Evolutionary conservation across 2,329 filamentous ascomycete species (phyloP).

Genomic region (Aspergillus sp.): DNA sequence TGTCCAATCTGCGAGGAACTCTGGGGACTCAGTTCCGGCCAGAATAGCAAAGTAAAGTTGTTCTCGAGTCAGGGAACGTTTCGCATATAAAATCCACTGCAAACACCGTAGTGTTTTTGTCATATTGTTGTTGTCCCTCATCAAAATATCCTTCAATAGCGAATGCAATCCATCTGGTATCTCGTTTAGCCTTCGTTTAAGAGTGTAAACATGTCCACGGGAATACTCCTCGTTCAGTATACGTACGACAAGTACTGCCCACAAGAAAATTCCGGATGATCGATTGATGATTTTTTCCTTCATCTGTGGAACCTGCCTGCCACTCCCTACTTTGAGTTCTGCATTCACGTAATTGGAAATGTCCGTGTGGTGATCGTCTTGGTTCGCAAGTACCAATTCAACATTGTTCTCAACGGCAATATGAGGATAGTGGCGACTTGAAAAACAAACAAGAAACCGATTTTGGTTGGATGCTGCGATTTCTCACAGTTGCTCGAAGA

Average conservation of each 20-base stretch:
- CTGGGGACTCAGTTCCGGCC: neutral
- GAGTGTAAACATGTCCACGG: slow-evolving; percentile 25
- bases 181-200: slow-evolving; percentile 36
- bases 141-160: slow-evolving; percentile 46
- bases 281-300: slow-evolving; percentile 34
- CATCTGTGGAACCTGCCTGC: slow-evolving; percentile 24
- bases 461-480: slow-evolving; percentile 6
- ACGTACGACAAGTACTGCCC: slow-evolving; percentile 44
- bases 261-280: slow-evolving; percentile 47
- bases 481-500: slow-evolving; percentile 32
- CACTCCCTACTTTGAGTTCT: slow-evolving; percentile 27
- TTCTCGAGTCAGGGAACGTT: neutral
- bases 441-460: slow-evolving; percentile 34
- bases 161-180: slow-evolving; percentile 42
- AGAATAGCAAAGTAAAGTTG: slow-evolving; percentile 7
- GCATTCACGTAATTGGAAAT: slow-evolving; percentile 36
- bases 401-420: slow-evolving; percentile 32
- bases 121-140: slow-evolving; percentile 44
- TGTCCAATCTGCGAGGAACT: neutral
- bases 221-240: slow-evolving; percentile 45
- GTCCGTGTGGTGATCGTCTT: slow-evolving; percentile 39
- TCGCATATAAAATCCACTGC: slow-evolving; percentile 55
- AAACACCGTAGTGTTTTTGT: slow-evolving; percentile 47
- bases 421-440: slow-evolving; percentile 45
- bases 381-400: slow-evolving; percentile 37